phyloP scores from a whole-genome alignment of 2,329 filamentous ascomycete species.

The Botrytis elliptica region DNA sequence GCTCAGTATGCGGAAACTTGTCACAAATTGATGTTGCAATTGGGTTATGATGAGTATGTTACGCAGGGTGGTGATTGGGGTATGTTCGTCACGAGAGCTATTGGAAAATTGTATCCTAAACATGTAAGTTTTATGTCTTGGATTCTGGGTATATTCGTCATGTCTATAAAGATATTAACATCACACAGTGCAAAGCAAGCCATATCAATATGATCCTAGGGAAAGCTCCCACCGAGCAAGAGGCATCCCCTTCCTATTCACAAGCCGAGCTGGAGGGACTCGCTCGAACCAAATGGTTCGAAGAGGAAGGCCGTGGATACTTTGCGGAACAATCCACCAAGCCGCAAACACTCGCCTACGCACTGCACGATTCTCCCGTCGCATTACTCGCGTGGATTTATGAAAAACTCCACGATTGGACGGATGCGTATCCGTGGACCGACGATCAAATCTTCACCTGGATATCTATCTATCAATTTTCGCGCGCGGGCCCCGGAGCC shows the following conservation, averaged over 20 bases:
- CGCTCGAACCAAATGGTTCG: constrained; percentile 27
- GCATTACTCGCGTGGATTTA: constrained; percentile 75
- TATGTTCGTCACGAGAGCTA: constrained; percentile 60
- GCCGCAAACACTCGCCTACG: constrained; percentile 70
- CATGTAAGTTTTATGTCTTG: constrained; percentile 21
- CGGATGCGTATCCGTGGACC: constrained; percentile 69
- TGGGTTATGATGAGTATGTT: constrained; percentile 62
- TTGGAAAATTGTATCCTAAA: constrained; percentile 58
- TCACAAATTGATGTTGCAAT: constrained; percentile 65
- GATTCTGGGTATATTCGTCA: not conserved
- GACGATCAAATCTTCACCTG: constrained; percentile 76
- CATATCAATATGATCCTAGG: constrained; percentile 29
- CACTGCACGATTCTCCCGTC: constrained; percentile 66
- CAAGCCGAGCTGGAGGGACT: constrained; percentile 26
- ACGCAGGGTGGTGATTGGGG: constrained; percentile 72
- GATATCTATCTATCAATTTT: constrained; percentile 73
- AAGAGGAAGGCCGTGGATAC: constrained; percentile 28
- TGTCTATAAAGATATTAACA: not conserved
- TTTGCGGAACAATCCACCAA: constrained; percentile 42
- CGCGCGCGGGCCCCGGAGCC: constrained; percentile 65
- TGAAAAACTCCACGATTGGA: constrained; percentile 78
- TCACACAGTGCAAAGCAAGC: constrained; percentile 52
- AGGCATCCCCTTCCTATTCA: constrained; percentile 8
- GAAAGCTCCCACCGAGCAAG: not conserved
- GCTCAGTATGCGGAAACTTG: constrained; percentile 62